These are phyloP conservation scores for Penstemon barbatus DNA, from an alignment of 257 asterid species.

Conservation along the genomic window DNA sequence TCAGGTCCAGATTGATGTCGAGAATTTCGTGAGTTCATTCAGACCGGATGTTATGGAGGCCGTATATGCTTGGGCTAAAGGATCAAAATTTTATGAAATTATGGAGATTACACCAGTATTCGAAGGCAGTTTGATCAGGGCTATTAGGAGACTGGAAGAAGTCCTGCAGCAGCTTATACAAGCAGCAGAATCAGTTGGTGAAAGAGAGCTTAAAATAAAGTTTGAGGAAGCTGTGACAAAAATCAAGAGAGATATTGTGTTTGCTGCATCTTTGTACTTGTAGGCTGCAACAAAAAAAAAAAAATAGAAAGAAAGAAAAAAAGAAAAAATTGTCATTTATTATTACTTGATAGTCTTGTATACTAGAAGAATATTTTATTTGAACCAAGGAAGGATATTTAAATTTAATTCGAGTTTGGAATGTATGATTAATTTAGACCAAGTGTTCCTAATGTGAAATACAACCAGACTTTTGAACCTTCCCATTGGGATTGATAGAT, in stretches of 20 bases:
- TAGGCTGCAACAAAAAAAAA: constrained; percentile 26
- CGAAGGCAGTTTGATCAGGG: constrained; percentile 98
- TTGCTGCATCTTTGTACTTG: constrained; percentile 92
- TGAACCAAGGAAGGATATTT: too few relatives aligned
- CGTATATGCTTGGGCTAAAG: constrained; percentile 88
- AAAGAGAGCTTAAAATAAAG: constrained; percentile 75
- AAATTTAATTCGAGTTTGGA: too few relatives aligned
- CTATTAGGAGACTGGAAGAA: constrained; percentile 95
- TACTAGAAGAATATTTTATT: too few relatives aligned
- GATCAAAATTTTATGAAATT: constrained; percentile 85
- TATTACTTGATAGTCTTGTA: too few relatives aligned
- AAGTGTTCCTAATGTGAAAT: too few relatives aligned
- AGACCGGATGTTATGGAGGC: constrained; percentile 98
- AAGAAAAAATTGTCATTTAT: too few relatives aligned
- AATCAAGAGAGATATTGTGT: constrained; percentile 97
- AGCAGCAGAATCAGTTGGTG: constrained; percentile 93
- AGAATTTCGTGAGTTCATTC: constrained; percentile 81
- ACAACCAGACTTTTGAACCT: too few relatives aligned
- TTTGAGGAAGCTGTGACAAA: constrained; percentile 87
- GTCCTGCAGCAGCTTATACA: constrained; percentile 90
- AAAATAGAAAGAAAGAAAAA: too few relatives aligned
- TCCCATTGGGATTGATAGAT: too few relatives aligned
- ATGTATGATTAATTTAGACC: too few relatives aligned
- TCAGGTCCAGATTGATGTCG: constrained; percentile 92
- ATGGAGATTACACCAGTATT: constrained; percentile 93